A percentile compares a stretch with the other conserved stretches of the same genome.
These are phyloP conservation scores for Aspergillus novoparasiticus DNA, from an alignment of 2,329 filamentous ascomycete genomes.

Conservation along the genomic window DNA sequence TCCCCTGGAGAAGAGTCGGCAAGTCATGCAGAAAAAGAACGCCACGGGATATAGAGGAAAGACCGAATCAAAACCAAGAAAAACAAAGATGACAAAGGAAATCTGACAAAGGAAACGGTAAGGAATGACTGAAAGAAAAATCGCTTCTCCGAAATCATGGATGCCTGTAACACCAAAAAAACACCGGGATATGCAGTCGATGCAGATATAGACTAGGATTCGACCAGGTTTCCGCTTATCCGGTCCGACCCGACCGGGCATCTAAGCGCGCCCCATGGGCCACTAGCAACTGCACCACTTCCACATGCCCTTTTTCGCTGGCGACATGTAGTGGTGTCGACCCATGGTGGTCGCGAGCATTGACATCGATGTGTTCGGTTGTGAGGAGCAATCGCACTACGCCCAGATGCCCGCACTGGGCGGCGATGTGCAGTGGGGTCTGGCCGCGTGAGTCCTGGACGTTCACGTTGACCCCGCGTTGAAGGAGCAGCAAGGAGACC, in stretches of 20 bases:
- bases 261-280: background rate
- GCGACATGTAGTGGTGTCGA: conserved; percentile 6
- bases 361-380: conserved; percentile 1
- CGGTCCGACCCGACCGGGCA: background rate
- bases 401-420: background rate
- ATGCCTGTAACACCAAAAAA: background rate
- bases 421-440: conserved; percentile 4
- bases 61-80: background rate
- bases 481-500: background rate
- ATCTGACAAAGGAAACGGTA: background rate
- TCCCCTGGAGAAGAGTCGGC: background rate
- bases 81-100: background rate
- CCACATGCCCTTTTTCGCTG: background rate
- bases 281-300: background rate
- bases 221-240: background rate
- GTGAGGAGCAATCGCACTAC: conserved; percentile 1
- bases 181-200: background rate
- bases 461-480: background rate
- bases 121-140: background rate
- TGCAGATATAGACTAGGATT: background rate
- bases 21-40: background rate
- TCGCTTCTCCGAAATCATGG: background rate
- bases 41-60: background rate
- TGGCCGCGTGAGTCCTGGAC: conserved; percentile 1
- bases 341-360: conserved; percentile 2